Conservation (phyloP, 331 rosid species). For the Malus hybrid region DNA sequence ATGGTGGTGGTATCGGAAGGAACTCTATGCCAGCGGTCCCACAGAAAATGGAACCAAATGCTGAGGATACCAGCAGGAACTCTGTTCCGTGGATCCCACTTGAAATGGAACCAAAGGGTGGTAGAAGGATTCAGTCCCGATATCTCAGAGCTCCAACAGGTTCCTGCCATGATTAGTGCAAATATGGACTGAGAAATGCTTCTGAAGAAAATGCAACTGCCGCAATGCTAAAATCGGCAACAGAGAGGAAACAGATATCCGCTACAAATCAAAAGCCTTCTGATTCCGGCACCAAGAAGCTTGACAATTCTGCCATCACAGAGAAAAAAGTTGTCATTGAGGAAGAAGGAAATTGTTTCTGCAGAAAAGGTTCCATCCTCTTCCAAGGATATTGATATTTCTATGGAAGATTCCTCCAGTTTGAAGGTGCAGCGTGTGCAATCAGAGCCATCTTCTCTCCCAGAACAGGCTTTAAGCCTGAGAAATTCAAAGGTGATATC, state of each 20-base stretch:
- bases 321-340: constrained; percentile 9
- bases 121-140: constrained; percentile 43
- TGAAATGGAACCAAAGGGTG: constrained; percentile 1
- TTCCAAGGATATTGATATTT: constrained; percentile 26
- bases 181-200: constrained; percentile 44
- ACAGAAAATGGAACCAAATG: constrained; percentile 20
- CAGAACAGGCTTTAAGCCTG: neutral
- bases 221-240: constrained; percentile 13
- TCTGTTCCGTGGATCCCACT: neutral
- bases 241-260: constrained; percentile 3
- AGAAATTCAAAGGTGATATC: neutral
- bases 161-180: constrained; percentile 83
- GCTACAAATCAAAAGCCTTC: constrained; percentile 12
- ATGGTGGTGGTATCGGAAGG: constrained; percentile 1
- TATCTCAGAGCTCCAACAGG: constrained; percentile 43
- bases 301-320: neutral
- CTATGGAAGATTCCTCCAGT: constrained; percentile 19
- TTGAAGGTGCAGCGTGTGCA: neutral
- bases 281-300: constrained; percentile 11
- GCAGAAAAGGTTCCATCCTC: neutral
- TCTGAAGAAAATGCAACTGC: constrained; percentile 38
- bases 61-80: constrained; percentile 3
- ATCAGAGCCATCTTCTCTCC: constrained; percentile 21
- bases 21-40: constrained; percentile 3
- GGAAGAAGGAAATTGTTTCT: neutral